Conservation (phyloP, 768 basidiomycete genomes). For the Suillus brevipes region DNA sequence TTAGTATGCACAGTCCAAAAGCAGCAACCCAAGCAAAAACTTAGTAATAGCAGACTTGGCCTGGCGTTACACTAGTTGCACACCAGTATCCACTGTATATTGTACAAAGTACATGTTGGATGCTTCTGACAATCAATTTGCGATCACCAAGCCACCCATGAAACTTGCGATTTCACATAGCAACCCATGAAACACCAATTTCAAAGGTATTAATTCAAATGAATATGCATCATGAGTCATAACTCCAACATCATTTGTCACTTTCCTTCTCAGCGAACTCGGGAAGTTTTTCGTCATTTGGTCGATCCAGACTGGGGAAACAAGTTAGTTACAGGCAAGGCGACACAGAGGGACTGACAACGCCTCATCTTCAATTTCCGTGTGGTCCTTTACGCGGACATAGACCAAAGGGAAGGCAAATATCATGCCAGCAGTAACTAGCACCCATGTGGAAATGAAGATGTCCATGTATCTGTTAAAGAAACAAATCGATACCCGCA, state of each 20-base stretch:
- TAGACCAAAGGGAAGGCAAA: slow-evolving; percentile 71
- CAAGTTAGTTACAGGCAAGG: neutral
- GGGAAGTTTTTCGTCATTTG: neutral
- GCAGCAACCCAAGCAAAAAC: neutral
- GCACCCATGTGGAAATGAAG: slow-evolving; percentile 65
- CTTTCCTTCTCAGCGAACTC: neutral
- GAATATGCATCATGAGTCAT: neutral
- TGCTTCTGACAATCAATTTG: neutral
- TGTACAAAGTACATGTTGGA: neutral
- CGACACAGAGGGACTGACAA: slow-evolving; percentile 39
- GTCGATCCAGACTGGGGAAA: neutral
- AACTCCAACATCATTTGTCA: neutral
- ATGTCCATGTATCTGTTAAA: slow-evolving; percentile 55
- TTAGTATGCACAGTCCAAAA: neutral
- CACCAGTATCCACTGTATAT: too few relatives aligned
- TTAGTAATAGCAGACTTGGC: neutral
- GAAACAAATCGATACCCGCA: neutral
- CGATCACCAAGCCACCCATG: neutral
- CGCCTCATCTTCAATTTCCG: slow-evolving; percentile 51
- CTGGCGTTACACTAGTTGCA: too few relatives aligned
- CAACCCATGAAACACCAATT: neutral
- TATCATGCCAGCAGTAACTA: slow-evolving; percentile 59
- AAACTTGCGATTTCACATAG: neutral
- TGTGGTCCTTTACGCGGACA: slow-evolving; percentile 57
- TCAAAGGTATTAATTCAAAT: neutral